Evolutionary conservation across 192 early-diverging fungal species (phyloP).

Genomic region (Rhizoclosmatium globosum): DNA sequence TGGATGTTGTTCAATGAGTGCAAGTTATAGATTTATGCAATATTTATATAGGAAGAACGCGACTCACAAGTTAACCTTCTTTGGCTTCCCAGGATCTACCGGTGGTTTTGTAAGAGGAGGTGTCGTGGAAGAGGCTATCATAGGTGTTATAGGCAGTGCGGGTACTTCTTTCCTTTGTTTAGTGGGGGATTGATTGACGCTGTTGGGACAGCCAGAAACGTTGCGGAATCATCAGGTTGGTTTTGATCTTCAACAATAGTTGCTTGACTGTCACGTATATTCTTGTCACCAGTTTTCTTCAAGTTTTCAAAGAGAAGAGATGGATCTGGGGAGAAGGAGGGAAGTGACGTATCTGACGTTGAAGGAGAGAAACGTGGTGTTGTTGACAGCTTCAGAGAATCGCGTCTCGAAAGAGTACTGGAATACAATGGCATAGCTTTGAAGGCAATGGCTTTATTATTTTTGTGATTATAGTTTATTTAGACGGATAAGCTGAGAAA

Average conservation of each 20-base stretch:
- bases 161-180: background rate
- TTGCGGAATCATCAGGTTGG: background rate
- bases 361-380: background rate
- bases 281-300: background rate
- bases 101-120: background rate
- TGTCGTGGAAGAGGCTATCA: background rate
- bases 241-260: constrained; percentile 22
- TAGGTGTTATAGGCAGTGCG: background rate
- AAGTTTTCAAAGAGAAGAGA: background rate
- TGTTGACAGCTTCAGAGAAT: background rate
- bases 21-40: background rate
- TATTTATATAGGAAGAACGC: background rate
- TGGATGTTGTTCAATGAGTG: background rate
- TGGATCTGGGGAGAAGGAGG: background rate
- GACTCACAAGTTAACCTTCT: constrained; percentile 37
- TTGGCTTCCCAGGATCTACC: background rate
- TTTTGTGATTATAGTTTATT: too few species aligned
- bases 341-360: background rate
- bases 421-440: background rate
- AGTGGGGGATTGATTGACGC: background rate
- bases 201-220: background rate
- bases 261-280: constrained; percentile 26
- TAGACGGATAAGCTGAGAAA: too few species aligned
- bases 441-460: too few species aligned
- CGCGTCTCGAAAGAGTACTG: background rate